Conservation (phyloP, 192 early-diverging fungal species). For the Backusella tarrabulga region DNA sequence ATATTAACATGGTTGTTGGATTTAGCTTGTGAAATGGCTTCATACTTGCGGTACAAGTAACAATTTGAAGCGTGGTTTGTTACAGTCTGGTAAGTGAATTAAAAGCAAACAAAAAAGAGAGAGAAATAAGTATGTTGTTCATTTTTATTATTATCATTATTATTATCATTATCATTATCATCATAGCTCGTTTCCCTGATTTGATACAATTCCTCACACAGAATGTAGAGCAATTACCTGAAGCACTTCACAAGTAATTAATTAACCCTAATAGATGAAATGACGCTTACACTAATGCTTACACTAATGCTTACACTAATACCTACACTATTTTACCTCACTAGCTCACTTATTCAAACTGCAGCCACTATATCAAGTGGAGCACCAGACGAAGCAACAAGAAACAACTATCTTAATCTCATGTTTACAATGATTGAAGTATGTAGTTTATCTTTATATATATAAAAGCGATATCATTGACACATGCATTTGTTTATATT, state of each 20-base stretch:
- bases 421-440: constrained; percentile 59
- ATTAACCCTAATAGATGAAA: neutral
- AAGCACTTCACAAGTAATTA: constrained; percentile 55
- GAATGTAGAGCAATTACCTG: constrained; percentile 56
- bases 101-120: no score
- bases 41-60: constrained; percentile 43
- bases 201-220: constrained; percentile 61
- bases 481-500: neutral
- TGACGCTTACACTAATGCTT: no score
- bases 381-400: constrained; percentile 43
- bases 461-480: neutral
- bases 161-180: constrained; percentile 19
- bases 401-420: constrained; percentile 55
- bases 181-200: constrained; percentile 51
- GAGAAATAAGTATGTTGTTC: neutral
- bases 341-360: constrained; percentile 62
- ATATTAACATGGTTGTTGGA: no score
- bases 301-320: no score
- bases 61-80: constrained; percentile 42
- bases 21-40: constrained; percentile 35
- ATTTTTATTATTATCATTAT: constrained; percentile 4
- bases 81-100: constrained; percentile 43
- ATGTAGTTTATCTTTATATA: neutral
- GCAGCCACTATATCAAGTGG: constrained; percentile 61
- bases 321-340: neutral